Evolutionary conservation across 1,284 basidiomycete genomes (phyloP).

Genomic region (Cryptococcus wingfieldii): DNA sequence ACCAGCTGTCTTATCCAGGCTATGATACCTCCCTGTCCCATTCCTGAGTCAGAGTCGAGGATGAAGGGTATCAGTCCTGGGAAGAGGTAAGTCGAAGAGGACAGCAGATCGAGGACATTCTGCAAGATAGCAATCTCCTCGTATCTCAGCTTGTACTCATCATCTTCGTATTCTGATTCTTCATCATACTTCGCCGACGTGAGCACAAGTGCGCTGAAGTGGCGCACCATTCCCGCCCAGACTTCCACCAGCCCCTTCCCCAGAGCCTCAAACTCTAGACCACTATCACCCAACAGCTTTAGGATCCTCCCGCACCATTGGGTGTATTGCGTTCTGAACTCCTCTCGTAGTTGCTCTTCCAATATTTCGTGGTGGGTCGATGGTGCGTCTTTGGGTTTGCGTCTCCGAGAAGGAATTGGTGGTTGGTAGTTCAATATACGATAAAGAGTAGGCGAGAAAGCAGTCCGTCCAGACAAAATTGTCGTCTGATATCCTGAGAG

Average conservation of each 20-base stretch:
- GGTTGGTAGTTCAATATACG: constrained; percentile 27
- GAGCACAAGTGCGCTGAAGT: background rate
- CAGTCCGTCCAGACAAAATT: constrained; percentile 1
- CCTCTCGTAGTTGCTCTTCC: background rate
- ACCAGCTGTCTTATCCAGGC: background rate
- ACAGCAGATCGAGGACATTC: constrained; percentile 5
- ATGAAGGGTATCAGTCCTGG: constrained; percentile 7
- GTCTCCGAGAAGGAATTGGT: constrained; percentile 1
- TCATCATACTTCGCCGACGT: no score
- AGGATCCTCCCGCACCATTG: constrained; percentile 11
- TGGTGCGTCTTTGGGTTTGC: constrained; percentile 24
- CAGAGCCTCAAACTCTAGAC: constrained; percentile 11
- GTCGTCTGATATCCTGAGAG: constrained; percentile 18
- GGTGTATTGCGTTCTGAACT: constrained; percentile 1
- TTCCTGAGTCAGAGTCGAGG: background rate
- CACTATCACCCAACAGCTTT: constrained; percentile 16
- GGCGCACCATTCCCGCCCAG: constrained; percentile 4
- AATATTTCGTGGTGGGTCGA: background rate
- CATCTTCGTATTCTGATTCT: no score
- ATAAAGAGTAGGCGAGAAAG: constrained; percentile 23
- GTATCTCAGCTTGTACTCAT: background rate
- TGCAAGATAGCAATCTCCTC: constrained; percentile 8
- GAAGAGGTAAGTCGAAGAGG: constrained; percentile 20
- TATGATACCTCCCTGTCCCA: background rate
- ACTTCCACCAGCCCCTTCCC: constrained; percentile 2